These are phyloP conservation scores for Urostyla sp. DNA, from an alignment of 73 alveolate genomes.

Conservation along the genomic window DNA sequence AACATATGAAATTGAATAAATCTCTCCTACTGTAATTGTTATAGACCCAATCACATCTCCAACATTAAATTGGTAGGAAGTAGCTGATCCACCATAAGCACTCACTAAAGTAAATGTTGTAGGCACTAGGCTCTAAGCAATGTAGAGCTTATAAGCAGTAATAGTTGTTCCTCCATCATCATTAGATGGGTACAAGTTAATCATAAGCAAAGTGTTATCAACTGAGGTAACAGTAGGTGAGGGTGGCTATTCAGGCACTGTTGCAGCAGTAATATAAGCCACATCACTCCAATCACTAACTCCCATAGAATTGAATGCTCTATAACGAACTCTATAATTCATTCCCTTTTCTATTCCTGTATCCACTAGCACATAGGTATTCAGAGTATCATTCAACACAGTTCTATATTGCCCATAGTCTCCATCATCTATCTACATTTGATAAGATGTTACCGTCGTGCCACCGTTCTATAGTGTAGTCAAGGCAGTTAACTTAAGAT, in stretches of 20 bases:
- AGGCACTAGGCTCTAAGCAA: conserved; percentile 38
- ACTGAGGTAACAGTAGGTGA: conserved; percentile 33
- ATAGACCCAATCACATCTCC: neutral
- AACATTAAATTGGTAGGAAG: neutral
- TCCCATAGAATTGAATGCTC: conserved; percentile 68
- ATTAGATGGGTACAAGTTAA: conserved; percentile 2
- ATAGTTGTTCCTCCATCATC: conserved; percentile 60
- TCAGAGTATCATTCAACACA: conserved; percentile 57
- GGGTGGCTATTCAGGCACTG: conserved; percentile 65
- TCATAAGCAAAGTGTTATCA: conserved; percentile 14
- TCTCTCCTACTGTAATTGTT: conserved; percentile 29
- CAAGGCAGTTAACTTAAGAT: conserved; percentile 1
- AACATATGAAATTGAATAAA: conserved; percentile 29
- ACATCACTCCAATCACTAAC: conserved; percentile 67
- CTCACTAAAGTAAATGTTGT: conserved; percentile 16
- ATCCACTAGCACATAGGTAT: conserved; percentile 33
- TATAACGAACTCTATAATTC: conserved; percentile 55
- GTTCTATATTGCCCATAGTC: conserved; percentile 40
- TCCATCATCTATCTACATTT: conserved; percentile 71
- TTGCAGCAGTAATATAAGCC: conserved; percentile 56
- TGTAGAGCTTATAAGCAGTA: conserved; percentile 28
- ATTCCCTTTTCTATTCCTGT: conserved; percentile 48
- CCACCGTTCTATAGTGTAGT: conserved; percentile 56
- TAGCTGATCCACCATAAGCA: neutral
- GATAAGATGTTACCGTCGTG: conserved; percentile 43